Conservation (phyloP, 345 rosid genomes). For the Chamaenerion angustifolium region DNA sequence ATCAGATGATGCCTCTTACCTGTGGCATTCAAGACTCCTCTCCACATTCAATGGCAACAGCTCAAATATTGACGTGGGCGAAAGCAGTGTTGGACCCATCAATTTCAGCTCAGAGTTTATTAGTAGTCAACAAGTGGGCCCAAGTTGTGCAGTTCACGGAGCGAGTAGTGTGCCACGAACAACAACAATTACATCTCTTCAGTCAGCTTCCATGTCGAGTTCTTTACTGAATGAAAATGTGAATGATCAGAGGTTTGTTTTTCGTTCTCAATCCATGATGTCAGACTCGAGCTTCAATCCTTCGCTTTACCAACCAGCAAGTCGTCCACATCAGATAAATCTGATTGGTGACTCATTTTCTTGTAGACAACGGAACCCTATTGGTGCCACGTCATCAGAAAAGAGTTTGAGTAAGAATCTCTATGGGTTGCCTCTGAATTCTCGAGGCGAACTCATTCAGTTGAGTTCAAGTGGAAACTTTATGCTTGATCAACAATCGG, state of each 20-base stretch:
- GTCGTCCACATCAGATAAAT: slow-evolving; percentile 14
- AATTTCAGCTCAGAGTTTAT: not conserved
- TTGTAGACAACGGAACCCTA: slow-evolving; percentile 18
- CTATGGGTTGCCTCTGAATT: slow-evolving; percentile 42
- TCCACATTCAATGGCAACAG: slow-evolving; percentile 11
- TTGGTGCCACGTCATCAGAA: slow-evolving; percentile 14
- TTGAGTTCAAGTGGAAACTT: slow-evolving; percentile 16
- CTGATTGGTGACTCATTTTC: slow-evolving; percentile 9
- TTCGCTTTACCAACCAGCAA: slow-evolving; percentile 14
- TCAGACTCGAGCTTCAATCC: slow-evolving; percentile 13
- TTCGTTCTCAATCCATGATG: slow-evolving; percentile 11
- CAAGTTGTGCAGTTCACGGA: slow-evolving; percentile 13
- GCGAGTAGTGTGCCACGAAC: slow-evolving; percentile 8
- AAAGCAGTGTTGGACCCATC: slow-evolving; percentile 10
- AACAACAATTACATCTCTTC: slow-evolving; percentile 9
- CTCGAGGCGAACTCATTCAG: slow-evolving; percentile 43
- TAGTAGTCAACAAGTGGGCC: slow-evolving; percentile 5
- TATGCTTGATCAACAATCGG: slow-evolving; percentile 15
- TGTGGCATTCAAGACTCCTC: slow-evolving; percentile 12
- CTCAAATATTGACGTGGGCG: slow-evolving; percentile 10
- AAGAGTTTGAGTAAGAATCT: slow-evolving; percentile 17
- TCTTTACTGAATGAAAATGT: slow-evolving; percentile 15
- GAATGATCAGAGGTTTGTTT: slow-evolving; percentile 10
- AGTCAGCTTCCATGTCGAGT: slow-evolving; percentile 13
- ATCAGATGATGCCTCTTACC: slow-evolving; percentile 4